Evolutionary conservation across 768 basidiomycete genomes (phyloP), one percentile per base, ranked within the genome.

Genomic region (Leccinum subtestaceum): DNA sequence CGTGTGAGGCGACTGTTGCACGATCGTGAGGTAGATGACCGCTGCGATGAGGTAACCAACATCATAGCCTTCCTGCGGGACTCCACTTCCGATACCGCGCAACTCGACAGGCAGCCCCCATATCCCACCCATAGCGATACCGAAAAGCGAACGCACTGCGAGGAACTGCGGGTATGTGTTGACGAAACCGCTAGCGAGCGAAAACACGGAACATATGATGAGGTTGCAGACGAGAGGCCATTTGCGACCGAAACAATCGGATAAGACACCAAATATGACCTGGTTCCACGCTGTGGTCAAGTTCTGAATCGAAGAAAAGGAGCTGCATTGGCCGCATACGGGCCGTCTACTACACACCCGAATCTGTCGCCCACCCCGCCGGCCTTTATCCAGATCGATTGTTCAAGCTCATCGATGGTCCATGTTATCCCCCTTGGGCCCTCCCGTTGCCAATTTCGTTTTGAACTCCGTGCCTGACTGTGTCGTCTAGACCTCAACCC

Each of bases 221-320:
- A 95, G 79, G 70, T 94, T 95, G 62, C 66, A 63, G 29, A 96
- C 84, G 5, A 95, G 79, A 4, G 94, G 94, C 94, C 94, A 98
- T 79, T 95, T 96, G 29, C 95, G 83, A 4, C 95, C 95, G 70
- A 79, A 96, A 4, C 95, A 84, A 70, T 97, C 95, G 1, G 89
- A 90, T n/a, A 88, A 65, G 46, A 94, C 70, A 49, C 93, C 94
- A 63, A 96, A 95, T 64, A 94, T 75, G 52, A 93, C 57, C 76
- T 76, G 17, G 13, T 45, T 21, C 17, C 40, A 19, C 25, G 40
- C 53, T 12, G 63, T 36, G 17, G 34, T 17, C 13, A 52, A 32
- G 21, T 3, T 1, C 10, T 3, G 13, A 40, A 23, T 3, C 8
- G 0, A 34, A 23, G 48, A 52, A 34, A 25, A 25, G 25, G 25